A percentile compares a stretch with the other conserved stretches of the same genome.
phyloP scores from a whole-genome alignment of 768 basidiomycete species.

The Termitomyces sp. region DNA sequence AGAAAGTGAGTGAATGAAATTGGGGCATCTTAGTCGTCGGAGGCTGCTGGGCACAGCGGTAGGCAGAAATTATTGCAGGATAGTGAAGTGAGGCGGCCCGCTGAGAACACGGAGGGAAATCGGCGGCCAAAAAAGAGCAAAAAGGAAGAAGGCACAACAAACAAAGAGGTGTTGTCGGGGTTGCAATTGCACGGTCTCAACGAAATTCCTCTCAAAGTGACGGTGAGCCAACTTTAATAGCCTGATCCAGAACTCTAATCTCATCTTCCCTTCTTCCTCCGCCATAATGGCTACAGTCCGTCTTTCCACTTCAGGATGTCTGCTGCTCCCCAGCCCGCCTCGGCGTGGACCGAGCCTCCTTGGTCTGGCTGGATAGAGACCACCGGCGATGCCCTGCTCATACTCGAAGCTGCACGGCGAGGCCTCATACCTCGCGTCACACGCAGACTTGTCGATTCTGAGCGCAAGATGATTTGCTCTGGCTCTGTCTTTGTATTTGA shows the following conservation, averaged over 20 bases:
- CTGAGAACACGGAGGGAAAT: not conserved
- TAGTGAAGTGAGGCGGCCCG: not conserved
- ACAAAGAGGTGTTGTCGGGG: conserved; percentile 32
- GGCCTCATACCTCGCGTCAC: conserved; percentile 92
- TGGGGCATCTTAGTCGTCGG: not conserved
- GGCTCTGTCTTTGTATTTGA: conserved; percentile 97
- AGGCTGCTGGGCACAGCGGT: not conserved
- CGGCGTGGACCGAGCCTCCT: conserved; percentile 80
- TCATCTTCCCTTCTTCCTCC: conserved; percentile 23
- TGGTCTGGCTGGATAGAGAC: conserved; percentile 96
- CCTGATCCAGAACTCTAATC: conserved; percentile 56
- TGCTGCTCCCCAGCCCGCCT: conserved; percentile 26
- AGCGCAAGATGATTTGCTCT: conserved; percentile 87
- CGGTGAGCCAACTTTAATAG: conserved; percentile 67
- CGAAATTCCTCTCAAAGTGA: conserved; percentile 53
- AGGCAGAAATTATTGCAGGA: not conserved
- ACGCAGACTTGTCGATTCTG: conserved; percentile 85
- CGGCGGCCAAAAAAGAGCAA: conserved; percentile 3
- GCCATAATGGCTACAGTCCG: conserved; percentile 21
- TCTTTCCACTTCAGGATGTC: conserved; percentile 28
- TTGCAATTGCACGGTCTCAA: conserved; percentile 30
- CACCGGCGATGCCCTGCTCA: conserved; percentile 91
- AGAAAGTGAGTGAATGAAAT: conserved; percentile 3
- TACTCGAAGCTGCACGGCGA: conserved; percentile 88
- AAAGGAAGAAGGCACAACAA: conserved; percentile 20